Evolutionary conservation across 148 eudicot species (phyloP).

Genomic region (Persicaria maculosa): DNA sequence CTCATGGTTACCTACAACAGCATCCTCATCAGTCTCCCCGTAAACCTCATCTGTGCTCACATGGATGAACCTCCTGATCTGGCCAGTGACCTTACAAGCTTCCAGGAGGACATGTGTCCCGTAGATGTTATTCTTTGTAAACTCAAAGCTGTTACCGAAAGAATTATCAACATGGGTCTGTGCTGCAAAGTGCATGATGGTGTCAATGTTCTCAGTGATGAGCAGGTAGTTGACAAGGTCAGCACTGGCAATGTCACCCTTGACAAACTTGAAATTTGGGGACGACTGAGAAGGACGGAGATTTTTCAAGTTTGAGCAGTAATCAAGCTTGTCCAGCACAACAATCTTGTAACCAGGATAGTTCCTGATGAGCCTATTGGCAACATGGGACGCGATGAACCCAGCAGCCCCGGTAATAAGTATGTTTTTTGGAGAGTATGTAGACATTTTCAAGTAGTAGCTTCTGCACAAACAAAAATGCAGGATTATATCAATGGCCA

Average conservation of each 20-base stretch:
- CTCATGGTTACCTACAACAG: constrained; percentile 66
- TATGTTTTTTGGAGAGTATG: constrained; percentile 48
- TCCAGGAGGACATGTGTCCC: constrained; percentile 59
- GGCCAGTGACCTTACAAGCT: constrained; percentile 64
- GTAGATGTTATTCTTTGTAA: constrained; percentile 58
- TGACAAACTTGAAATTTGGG: constrained; percentile 59
- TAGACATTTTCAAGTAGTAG: constrained; percentile 23
- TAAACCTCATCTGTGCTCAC: constrained; percentile 66
- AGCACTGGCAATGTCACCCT: constrained; percentile 63
- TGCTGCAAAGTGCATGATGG: constrained; percentile 67
- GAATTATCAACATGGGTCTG: constrained; percentile 63
- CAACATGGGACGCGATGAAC: constrained; percentile 61
- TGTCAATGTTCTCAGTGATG: constrained; percentile 56
- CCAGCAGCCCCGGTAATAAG: constrained; percentile 67
- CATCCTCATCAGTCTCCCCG: constrained; percentile 68
- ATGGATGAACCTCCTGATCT: constrained; percentile 55
- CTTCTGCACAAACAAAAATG: constrained; percentile 16
- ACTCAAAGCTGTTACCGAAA: constrained; percentile 62
- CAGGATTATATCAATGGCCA: constrained; percentile 9
- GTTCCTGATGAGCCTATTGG: constrained; percentile 43
- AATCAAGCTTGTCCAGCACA: constrained; percentile 67
- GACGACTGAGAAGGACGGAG: constrained; percentile 48
- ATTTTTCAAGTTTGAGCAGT: constrained; percentile 59
- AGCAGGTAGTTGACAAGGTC: constrained; percentile 63
- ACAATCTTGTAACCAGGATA: constrained; percentile 62